Base-by-base conservation (phyloP, 805 yeast genomes). In the Spathaspora boniae region DNA sequence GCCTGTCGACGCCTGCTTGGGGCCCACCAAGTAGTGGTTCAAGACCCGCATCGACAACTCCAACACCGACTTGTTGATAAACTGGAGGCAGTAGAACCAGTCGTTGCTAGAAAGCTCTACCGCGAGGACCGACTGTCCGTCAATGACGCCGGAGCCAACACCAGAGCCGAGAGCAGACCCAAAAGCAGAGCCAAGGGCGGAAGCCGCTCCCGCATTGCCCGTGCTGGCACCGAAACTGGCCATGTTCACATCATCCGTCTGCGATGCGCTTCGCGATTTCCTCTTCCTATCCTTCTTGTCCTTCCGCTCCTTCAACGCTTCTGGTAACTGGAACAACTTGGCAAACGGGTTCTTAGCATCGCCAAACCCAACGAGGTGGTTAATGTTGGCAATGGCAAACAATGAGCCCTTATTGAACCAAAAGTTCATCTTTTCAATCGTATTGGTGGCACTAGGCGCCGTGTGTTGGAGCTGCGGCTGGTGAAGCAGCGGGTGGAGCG, bases 351-450 rank as follows among this genome's bases (percentile, higher is more conserved):
- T 84, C 29, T 69, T 67, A 4, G 84, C 72, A 51, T 82, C 83
- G 22, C 93, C 94, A 56, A 84, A 80, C 2, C 93, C 93, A 30
- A 82, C 74, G 35, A 84, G 53, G 60, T 84, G 91, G 47, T 78
- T 73, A 35, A 85, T 77, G 48, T 84, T 85, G 18, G 88, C 78
- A 31, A 83, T 66, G 2, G 93, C 91, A 65, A 85, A 82, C 25
- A 79, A 71, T 3, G 88, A 74, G 1, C 86, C 80, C 51, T 83
- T 82, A 48, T 82, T 82, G 50, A 80, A 81, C 84, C 87, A 85
- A 47, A 82, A 83, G 39, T 77, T 79, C 49, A 73, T 58, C 43
- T 74, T 73, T 29, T 76, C 79, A 17, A 63, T 48, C 5, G 65
- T 44, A 40, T 62, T 62, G 1, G 61, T 44, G 8, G 47, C 48